Conservation (phyloP, 2,329 filamentous ascomycete species). For the Talaromyces amestolkiae region DNA sequence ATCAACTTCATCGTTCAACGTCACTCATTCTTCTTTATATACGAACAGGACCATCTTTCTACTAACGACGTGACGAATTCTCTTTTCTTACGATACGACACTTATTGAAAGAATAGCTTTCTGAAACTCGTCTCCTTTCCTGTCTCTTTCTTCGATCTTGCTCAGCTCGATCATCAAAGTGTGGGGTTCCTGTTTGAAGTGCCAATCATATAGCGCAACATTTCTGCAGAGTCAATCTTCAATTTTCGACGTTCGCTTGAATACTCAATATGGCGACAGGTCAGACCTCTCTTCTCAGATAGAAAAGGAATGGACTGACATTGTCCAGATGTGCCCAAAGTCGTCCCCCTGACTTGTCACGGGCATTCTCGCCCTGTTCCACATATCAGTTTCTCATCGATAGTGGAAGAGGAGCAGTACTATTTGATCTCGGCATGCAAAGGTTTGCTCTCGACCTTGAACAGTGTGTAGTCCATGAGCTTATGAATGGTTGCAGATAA, state of each 20-base stretch:
- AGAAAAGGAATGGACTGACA: not conserved
- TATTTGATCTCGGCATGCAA: constrained; percentile 94
- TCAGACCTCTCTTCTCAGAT: not conserved
- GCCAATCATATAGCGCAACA: not conserved
- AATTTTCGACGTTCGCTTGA: not conserved
- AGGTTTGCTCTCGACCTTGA: constrained; percentile 51
- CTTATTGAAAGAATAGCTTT: not conserved
- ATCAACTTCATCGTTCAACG: not conserved
- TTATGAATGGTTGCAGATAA: constrained; percentile 62
- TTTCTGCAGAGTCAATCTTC: not conserved
- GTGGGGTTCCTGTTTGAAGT: not conserved
- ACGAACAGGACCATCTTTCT: not conserved
- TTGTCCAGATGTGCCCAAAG: constrained; percentile 48
- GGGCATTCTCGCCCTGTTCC: constrained; percentile 90
- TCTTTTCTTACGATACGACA: constrained; percentile 4
- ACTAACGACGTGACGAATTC: constrained; percentile 17
- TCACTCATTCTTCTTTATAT: not conserved
- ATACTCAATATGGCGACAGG: constrained; percentile 8
- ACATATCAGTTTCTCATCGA: constrained; percentile 82
- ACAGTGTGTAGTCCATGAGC: not conserved
- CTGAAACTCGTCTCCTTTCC: not conserved
- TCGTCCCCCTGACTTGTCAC: constrained; percentile 89
- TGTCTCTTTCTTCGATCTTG: not conserved
- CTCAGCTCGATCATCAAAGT: not conserved
- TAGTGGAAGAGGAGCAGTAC: constrained; percentile 79